Base-by-base conservation (phyloP, 1,139 yeast genomes). In the Sugiyamaella paludigena region DNA sequence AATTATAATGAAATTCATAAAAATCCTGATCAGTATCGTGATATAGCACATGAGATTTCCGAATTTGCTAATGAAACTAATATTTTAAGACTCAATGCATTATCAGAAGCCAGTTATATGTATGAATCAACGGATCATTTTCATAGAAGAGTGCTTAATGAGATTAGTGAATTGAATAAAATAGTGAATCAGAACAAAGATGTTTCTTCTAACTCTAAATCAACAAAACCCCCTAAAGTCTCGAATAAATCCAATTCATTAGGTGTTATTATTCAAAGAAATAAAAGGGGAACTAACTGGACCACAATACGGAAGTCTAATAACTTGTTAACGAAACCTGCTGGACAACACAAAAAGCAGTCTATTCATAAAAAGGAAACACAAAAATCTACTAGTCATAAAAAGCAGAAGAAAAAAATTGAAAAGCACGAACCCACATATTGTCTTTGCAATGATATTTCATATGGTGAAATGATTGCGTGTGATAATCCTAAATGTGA, bases 391-490 rank as follows among this genome's bases (percentile, higher is more conserved):
- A 10, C 8, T 2, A 37, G 15, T 28, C 7, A 11, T 27, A 16
- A 12, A 15, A 9, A 11, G 35, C 30, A 6, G 16, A 16, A 13
- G 24, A 9, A 4, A 29, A 40, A 15, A 8, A 33, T 13, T 13
- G 10, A 11, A 7, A 28, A 38, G 11, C 16, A 27, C 1, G 61
- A 58, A 41, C 58, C 60, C 4, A 42, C 51, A 46, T 87, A 87
- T 65, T 87, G 96, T 67, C 77, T 83, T 67, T 87, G 96, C 65
- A 84, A 84, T 56, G 78, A 86, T 51, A 87, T 83, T 0, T 84
- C 91, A 2, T 84, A 81, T 67, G 96, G 95, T 8, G 87, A 85
- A 55, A 87, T 87, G 96, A 80, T 87, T 66, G 96, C 94, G 0
- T 87, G 96, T 66, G 96, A 88, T 64, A 84, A 84, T 61, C 79